These are phyloP conservation scores for Wickerhamiella lipophila DNA, from an alignment of 805 yeast species.

Conservation along the genomic window DNA sequence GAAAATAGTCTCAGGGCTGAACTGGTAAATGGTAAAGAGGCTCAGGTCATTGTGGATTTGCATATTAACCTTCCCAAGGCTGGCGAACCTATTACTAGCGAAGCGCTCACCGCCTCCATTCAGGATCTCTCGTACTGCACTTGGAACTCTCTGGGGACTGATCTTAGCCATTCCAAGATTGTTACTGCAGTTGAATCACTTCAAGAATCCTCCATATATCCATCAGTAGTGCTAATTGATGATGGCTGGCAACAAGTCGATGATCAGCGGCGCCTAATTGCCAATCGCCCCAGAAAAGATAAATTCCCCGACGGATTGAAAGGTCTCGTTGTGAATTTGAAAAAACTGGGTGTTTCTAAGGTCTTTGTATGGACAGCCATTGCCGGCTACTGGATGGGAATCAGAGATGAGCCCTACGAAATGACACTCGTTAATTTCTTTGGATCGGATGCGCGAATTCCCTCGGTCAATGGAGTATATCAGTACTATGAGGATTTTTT, in stretches of 20 bases:
- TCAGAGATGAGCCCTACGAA: constrained; percentile 11
- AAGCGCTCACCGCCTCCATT: constrained; percentile 16
- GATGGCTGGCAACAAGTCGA: constrained; percentile 27
- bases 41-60: neutral
- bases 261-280: constrained; percentile 18
- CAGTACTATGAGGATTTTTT: constrained; percentile 24
- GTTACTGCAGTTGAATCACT: constrained; percentile 20
- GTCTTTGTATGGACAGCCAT: constrained; percentile 28
- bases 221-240: constrained; percentile 23
- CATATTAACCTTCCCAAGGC: neutral
- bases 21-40: neutral
- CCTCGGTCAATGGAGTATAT: constrained; percentile 13
- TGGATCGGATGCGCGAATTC: neutral
- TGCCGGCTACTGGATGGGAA: constrained; percentile 26
- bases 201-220: constrained; percentile 18
- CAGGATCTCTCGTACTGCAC: constrained; percentile 26
- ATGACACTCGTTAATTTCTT: neutral
- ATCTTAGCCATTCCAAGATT: constrained; percentile 19
- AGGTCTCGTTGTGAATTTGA: constrained; percentile 20
- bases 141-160: constrained; percentile 26
- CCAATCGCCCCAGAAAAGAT: constrained; percentile 20
- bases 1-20: neutral
- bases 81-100: neutral
- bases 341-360: constrained; percentile 19
- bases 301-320: constrained; percentile 25